Evolutionary conservation across 208 protist species (phyloP), one percentile per base, ranked within the genome.

Genomic region (Leishmania gerbilli): DNA sequence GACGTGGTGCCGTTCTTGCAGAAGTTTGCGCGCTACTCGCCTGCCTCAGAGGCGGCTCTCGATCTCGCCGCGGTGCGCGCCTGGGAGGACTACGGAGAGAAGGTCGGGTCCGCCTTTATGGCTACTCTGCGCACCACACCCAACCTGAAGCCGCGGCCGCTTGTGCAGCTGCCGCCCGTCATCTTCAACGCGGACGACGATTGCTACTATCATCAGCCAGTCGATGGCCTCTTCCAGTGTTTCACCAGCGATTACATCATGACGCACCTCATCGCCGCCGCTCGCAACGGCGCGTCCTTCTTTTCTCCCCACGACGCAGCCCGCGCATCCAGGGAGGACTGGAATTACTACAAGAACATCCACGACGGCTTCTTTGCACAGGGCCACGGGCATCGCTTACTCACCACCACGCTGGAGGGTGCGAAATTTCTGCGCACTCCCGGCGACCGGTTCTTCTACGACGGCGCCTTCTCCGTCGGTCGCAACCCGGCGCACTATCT

Each of bases 71-170:
- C 84, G 17, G 87, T 90, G 64, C 83, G 87, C 27, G 84, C 83
- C 40, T 89, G 86, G 86, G 86, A 89, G 60, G 86, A 89, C 60
- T 89, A 87, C 45, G 87, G 87, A 27, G 80, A 84, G 58, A 40
- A 79, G 49, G 62, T 65, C 6, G 83, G 49, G 8, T 45, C 74
- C 37, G 6, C 27, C 47, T 79, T 90, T 71, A 84, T 92, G 51
- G 60, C 37, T 0, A 49, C 37, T 4, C 53, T 84, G 51, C 74
- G n/a, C 27, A 21, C 40, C 49, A 13, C 7, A 27, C 21, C 27
- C 5, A 19, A 34, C 37, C 7, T 51, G 11, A 56, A 17, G 53
- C 21, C 37, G 31, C 56, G 67, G 7, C 62, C 76, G 0, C 79
- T 81, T 7, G 24, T 85, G 67, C 84, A 88, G 62, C 62, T 85